Conservation (phyloP, 1,284 basidiomycete genomes). For the Phylloporus sp. region DNA sequence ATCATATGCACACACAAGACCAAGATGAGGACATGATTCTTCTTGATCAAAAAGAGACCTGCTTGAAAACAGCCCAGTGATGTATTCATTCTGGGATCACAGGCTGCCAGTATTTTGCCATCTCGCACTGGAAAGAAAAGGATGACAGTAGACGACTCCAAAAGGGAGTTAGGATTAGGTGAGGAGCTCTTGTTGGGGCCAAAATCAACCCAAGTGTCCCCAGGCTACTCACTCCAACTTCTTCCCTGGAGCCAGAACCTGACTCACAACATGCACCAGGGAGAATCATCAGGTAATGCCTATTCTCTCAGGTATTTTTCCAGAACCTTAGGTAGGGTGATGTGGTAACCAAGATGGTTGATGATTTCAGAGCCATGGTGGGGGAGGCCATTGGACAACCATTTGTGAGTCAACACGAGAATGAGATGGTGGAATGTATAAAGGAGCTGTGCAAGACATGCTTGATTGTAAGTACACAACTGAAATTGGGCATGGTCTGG, state of each 20-base stretch:
- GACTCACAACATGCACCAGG: conserved; percentile 52
- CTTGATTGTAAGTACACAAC: conserved; percentile 56
- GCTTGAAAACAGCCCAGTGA: conserved; percentile 22
- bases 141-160: conserved; percentile 41
- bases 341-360: conserved; percentile 80
- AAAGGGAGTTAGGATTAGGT: conserved; percentile 48
- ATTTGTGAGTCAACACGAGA: conserved; percentile 66
- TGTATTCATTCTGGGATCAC: conserved; percentile 8
- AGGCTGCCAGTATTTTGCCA: neutral
- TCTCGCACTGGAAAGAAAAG: conserved; percentile 35
- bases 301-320: conserved; percentile 78
- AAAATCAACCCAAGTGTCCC: conserved; percentile 20
- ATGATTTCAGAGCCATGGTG: conserved; percentile 75
- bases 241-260: conserved; percentile 48
- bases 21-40: conserved; percentile 67
- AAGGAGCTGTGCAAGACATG: conserved; percentile 65
- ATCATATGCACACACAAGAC: conserved; percentile 60
- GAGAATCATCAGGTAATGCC: conserved; percentile 73
- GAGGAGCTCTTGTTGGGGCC: conserved; percentile 37
- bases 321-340: conserved; percentile 72
- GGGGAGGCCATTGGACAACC: conserved; percentile 70
- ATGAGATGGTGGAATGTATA: conserved; percentile 78
- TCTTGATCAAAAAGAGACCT: conserved; percentile 54
- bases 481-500: too few relatives aligned
- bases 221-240: conserved; percentile 51